Conservation (phyloP, 345 rosid species). For the Gynandropsis gynandra region DNA sequence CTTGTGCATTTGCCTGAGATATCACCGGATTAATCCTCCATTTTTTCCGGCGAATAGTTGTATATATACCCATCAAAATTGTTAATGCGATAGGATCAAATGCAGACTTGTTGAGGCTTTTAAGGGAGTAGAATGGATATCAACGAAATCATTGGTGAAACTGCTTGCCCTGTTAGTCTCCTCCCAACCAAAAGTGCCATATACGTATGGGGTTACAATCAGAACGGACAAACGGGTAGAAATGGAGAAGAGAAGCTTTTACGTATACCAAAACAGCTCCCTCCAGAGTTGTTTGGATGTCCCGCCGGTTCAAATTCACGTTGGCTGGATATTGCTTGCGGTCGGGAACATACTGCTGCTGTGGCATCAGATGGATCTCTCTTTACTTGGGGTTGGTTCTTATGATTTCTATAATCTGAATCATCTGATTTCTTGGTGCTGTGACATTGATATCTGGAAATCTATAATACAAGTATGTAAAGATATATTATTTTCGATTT, state of each 20-base stretch:
- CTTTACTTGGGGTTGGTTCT: slow-evolving; percentile 82
- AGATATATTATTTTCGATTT: too few relatives aligned
- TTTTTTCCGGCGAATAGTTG: not conserved
- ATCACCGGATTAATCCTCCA: not conserved
- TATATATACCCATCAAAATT: not conserved
- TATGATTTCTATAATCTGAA: not conserved
- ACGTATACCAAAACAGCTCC: slow-evolving; percentile 87
- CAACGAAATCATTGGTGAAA: slow-evolving; percentile 61
- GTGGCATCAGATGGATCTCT: slow-evolving; percentile 97
- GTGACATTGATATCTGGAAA: too few relatives aligned
- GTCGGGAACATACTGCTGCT: slow-evolving; percentile 90
- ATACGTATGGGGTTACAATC: slow-evolving; percentile 95
- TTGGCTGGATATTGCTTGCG: slow-evolving; percentile 90
- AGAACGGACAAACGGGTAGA: slow-evolving; percentile 90
- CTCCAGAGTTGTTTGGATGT: slow-evolving; percentile 89
- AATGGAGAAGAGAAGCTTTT: slow-evolving; percentile 56
- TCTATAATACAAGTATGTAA: too few relatives aligned
- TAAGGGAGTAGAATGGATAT: slow-evolving; percentile 45
- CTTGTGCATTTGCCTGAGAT: not conserved
- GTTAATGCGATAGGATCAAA: not conserved
- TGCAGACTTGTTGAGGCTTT: not conserved
- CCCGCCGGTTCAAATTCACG: slow-evolving; percentile 69
- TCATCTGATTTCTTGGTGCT: not conserved
- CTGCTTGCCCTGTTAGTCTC: slow-evolving; percentile 28
- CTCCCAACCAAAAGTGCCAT: slow-evolving; percentile 79